Conservation (phyloP, 805 yeast species). For the Candida loeiensis region DNA sequence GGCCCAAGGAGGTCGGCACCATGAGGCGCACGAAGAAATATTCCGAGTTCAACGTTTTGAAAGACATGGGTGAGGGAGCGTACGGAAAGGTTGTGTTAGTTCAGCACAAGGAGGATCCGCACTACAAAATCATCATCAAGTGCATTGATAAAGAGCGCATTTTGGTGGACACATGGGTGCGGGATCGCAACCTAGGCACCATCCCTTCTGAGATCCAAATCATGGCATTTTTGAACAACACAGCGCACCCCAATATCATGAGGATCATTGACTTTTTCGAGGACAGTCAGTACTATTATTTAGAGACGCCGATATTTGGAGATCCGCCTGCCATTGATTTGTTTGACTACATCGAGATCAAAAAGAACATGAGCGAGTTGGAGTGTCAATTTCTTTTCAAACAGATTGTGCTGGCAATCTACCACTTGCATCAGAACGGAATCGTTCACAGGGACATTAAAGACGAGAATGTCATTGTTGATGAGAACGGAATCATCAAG, state of each 20-base stretch:
- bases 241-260: slow-evolving; percentile 86
- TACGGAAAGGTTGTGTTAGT: slow-evolving; percentile 91
- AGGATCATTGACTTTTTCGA: slow-evolving; percentile 87
- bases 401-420: slow-evolving; percentile 75
- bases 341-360: slow-evolving; percentile 87
- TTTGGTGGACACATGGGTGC: slow-evolving; percentile 94
- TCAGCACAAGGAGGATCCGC: slow-evolving; percentile 57
- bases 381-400: slow-evolving; percentile 76
- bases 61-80: slow-evolving; percentile 93
- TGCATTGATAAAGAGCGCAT: slow-evolving; percentile 90
- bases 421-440: slow-evolving; percentile 79
- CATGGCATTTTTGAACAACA: slow-evolving; percentile 71
- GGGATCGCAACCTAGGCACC: slow-evolving; percentile 87
- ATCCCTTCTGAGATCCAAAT: slow-evolving; percentile 96
- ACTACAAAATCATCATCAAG: slow-evolving; percentile 73
- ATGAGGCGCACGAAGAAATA: slow-evolving; percentile 68
- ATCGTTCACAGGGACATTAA: slow-evolving; percentile 93
- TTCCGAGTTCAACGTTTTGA: slow-evolving; percentile 64
- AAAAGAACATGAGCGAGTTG: slow-evolving; percentile 71
- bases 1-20: slow-evolving; percentile 58
- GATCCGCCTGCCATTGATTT: slow-evolving; percentile 86
- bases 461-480: slow-evolving; percentile 91
- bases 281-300: slow-evolving; percentile 82
- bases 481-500: slow-evolving; percentile 73
- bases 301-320: slow-evolving; percentile 91